Evolutionary conservation across 2,329 filamentous ascomycete species (phyloP), one percentile per base, ranked within the genome.

Genomic region (Neonectria sp.): DNA sequence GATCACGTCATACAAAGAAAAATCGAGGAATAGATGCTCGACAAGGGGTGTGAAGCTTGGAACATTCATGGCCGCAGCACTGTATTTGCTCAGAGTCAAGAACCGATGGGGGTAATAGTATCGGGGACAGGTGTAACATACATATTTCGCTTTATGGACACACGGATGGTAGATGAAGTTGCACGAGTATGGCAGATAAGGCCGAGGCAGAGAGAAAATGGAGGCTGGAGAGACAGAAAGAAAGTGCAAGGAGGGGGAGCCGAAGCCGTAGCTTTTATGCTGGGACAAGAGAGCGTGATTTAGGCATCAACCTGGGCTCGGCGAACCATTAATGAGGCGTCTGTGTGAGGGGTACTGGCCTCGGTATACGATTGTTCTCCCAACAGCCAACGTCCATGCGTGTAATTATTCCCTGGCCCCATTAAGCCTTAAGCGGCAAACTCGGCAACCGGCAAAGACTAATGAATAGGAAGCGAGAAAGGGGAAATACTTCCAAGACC

Each of bases 1-100:
- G 24, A 49, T 49, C 25, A 49, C 13, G 13, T 49, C 46, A 49
- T 49, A 15, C 5, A 49, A 29, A 5, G 46, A 49, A 49, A 17
- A 9, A 29, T 49, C 46, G 25, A 49, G 46, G 46, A 49, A 49
- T 29, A 49, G 46, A 17, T 49, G 46, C 46, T 49, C 46, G 46
- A 49, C 46, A 49, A 49, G 24, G 25, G 25, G 46, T 27, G 46
- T 49, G 13, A 49, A 49, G 25, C 25, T 49, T 27, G 46, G 46
- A 49, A 49, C 17, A 49, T 49, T 15, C 46, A 49, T 49, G 12
- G 25, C 46, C 46, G 25, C 46, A 7, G 25, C 12, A 27, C 46
- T 49, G 46, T 3, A 29, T 6, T n/a, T 49, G 12, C 46, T 29
- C 11, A 29, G 25, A 17, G 46, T 49, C 46, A 29, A 49, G 15